A percentile compares a stretch with the other conserved stretches of the same genome.
phyloP scores from a whole-genome alignment of 352 stramenopile species.

The Phytophthora constricta region DNA sequence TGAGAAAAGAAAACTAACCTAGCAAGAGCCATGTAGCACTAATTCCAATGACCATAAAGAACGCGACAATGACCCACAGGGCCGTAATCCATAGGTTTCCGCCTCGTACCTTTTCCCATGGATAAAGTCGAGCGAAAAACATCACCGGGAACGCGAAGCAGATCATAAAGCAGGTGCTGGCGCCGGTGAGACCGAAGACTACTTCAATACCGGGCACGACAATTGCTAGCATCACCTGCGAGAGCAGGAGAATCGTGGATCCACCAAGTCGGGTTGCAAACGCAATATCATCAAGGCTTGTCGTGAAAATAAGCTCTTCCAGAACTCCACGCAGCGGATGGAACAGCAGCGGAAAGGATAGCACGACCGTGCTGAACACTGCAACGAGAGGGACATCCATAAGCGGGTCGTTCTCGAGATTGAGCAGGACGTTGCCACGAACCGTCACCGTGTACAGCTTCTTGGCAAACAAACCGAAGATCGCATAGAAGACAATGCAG shows the following conservation, averaged over 20 bases:
- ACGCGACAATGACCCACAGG: conserved; percentile 46
- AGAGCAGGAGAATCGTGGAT: conserved; percentile 62
- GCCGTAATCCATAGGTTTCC: conserved; percentile 43
- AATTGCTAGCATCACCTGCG: conserved; percentile 59
- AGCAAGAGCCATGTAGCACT: conserved; percentile 36
- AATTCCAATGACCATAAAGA: conserved; percentile 47
- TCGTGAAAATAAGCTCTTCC: conserved; percentile 64
- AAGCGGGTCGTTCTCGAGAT: conserved; percentile 71
- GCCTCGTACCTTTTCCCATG: conserved; percentile 45
- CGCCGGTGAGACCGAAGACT: conserved; percentile 72
- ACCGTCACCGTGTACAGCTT: conserved; percentile 64
- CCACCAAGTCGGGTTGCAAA: conserved; percentile 56
- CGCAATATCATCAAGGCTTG: conserved; percentile 50
- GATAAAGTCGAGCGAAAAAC: conserved; percentile 67
- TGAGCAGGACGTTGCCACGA: conserved; percentile 81
- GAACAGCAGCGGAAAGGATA: conserved; percentile 82
- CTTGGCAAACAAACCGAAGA: conserved; percentile 57
- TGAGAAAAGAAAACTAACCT: conserved; percentile 15
- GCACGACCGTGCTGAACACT: conserved; percentile 72
- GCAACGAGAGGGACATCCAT: conserved; percentile 76
- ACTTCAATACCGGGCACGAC: conserved; percentile 71
- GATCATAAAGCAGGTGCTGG: conserved; percentile 74
- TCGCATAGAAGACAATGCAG: conserved; percentile 67
- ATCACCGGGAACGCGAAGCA: conserved; percentile 77
- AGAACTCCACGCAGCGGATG: conserved; percentile 68